Evolutionary conservation across 148 eudicot species (phyloP), one percentile per base, ranked within the genome.

Genomic region (Rhododendron kiyosumense): DNA sequence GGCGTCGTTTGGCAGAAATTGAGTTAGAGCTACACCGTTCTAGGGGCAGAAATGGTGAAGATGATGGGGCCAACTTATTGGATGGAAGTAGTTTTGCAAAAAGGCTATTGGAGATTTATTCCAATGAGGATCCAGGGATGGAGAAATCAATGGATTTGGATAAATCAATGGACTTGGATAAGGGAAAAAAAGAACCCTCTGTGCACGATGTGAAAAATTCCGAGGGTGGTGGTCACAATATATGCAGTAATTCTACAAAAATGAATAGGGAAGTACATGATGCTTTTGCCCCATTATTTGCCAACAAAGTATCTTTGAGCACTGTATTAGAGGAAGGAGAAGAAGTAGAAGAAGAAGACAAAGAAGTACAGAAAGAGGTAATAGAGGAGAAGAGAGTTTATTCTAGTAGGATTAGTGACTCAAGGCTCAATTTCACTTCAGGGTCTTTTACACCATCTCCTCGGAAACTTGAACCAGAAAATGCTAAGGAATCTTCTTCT

Each of bases 281-380:
- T 48, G 63, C 48, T 5, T 86, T 85, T 76, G 79, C 86, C 24
- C 90, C 93, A 2, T 83, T 41, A 51, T 63, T 81, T 67, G 49
- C 88, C 63, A 93, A 89, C 28, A 93, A 92, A 84, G 45, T 88
- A 67, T 86, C 79, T 57, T 85, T 97, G 90, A 97, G 96, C 90
- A 97, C 99, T 46, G 98, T 97, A 59, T 94, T 88, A 49, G 99
- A 97, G 93, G 99, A 95, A 86, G 98, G 93, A 24, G 98, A 96
- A 86, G 88, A 83, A 32, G 94, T 88, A 78, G 91, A 87, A 30
- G 92, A 91, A 48, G 88, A 88, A 36, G 93, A 85, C 57, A 95
- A 92, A 46, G 99, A 90, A 83, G 95, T 95, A 28, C 93, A 93
- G 90, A 94, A 95, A 89, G 96, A 94, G 84, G 98, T 95, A 18